Evolutionary conservation across 495 filamentous ascomycete species (phyloP).

Genomic region (Daldinia concentrica): DNA sequence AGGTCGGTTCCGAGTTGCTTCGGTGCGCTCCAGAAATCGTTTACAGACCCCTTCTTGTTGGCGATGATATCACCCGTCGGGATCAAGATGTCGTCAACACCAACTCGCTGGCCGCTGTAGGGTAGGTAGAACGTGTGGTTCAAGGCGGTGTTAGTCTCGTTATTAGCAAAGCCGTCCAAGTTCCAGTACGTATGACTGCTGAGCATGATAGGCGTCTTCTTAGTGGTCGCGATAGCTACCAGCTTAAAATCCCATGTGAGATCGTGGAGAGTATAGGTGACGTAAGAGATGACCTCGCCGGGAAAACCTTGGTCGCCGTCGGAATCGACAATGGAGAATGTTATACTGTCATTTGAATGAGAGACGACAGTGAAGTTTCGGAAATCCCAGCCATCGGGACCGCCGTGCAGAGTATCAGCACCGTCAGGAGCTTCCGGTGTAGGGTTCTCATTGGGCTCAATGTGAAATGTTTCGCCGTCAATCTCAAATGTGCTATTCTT

Average conservation of each 20-base stretch:
- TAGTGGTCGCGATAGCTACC: conserved; percentile 62
- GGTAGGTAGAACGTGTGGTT: conserved; percentile 79
- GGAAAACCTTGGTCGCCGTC: conserved; percentile 80
- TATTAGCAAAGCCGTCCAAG: conserved; percentile 77
- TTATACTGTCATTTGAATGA: conserved; percentile 72
- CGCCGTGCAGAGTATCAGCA: conserved; percentile 80
- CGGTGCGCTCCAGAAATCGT: conserved; percentile 78
- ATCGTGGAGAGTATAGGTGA: conserved; percentile 70
- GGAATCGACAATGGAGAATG: conserved; percentile 78
- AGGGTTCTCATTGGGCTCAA: conserved; percentile 75
- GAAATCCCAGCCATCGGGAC: conserved; percentile 81
- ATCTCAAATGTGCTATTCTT: conserved; percentile 83
- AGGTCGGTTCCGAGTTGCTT: conserved; percentile 80
- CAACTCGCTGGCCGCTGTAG: conserved; percentile 73
- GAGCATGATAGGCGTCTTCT: conserved; percentile 74
- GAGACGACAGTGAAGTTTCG: conserved; percentile 81
- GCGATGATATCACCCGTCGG: conserved; percentile 79
- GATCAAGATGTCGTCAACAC: conserved; percentile 78
- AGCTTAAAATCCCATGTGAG: conserved; percentile 65
- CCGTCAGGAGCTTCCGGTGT: conserved; percentile 58
- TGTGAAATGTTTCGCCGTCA: conserved; percentile 70
- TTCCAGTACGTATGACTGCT: conserved; percentile 84
- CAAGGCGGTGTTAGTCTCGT: conserved; percentile 68
- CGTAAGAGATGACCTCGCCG: conserved; percentile 78
- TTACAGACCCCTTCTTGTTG: conserved; percentile 66